Base-by-base conservation (phyloP, 2,329 filamentous ascomycete species). In the Arthrobotrys entomopaga region DNA sequence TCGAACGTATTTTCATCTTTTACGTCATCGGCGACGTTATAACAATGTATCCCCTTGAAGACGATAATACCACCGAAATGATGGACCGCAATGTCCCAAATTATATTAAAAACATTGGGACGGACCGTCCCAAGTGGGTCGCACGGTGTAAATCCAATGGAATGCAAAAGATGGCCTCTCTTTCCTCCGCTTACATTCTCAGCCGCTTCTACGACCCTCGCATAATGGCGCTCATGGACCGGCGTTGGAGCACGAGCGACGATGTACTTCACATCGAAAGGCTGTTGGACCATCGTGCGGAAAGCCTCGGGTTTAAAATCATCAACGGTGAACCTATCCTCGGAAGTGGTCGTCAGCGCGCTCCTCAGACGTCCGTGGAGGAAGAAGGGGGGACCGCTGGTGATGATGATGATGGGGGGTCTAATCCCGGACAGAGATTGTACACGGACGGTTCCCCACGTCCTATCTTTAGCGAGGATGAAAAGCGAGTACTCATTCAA, bases 151-250 rank as follows among this genome's bases (percentile, higher is more conserved):
- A 15, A 34, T 15, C 49, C 1, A 16, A 63, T 10, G 60, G 61
- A n/a, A 52, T 53, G 16, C 16, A 42, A 40, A 16, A 54, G 16
- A 24, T 29, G 3, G 54, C 49, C 11, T 16, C 54, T 8, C 26
- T 66, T 20, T 66, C 49, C 3, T 2, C 56, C 1, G 7, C 42
- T 2, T 34, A 38, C 4, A 57, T 66, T 1, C 22, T 66, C 20
- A 26, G 61, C 15, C 61, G 69, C 19, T 73, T 61, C 56, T 73
- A 73, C 43, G 69, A 73, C 22, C 69, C 69, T 3, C 58, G 69
- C 5, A 73, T 73, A 13, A 66, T 73, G 54, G 54, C 50, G 8
- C 56, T 73, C 13, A 66, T 73, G n/a, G 69, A 73, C 24, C 29
- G 16, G 16, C 34, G 43, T 11, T 58, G 64, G 46, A 50, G 16